These are phyloP conservation scores for Candida sanyaensis DNA, from an alignment of 1,139 yeast species.

Conservation along the genomic window DNA sequence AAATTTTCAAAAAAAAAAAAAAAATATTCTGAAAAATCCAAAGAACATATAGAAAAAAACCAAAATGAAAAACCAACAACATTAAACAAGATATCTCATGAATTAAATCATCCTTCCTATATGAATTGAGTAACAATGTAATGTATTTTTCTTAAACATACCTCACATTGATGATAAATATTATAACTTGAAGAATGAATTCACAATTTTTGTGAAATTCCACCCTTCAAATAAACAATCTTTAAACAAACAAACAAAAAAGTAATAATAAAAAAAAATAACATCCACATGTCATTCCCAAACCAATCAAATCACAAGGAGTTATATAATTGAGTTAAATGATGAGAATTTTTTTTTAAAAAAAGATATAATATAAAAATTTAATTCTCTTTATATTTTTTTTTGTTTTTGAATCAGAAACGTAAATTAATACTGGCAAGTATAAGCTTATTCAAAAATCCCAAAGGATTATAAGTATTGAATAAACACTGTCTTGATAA, in stretches of 20 bases:
- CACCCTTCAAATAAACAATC: too few relatives aligned
- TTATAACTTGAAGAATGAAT: too few relatives aligned
- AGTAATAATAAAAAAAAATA: background rate
- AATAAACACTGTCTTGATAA: slow-evolving; percentile 58
- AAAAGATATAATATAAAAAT: too few relatives aligned
- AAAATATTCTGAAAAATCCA: background rate
- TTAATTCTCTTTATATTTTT: background rate
- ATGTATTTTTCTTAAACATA: too few relatives aligned
- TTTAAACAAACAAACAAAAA: background rate
- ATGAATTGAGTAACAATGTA: too few relatives aligned
- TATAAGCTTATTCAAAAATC: slow-evolving; percentile 51
- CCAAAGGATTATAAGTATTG: slow-evolving; percentile 2
- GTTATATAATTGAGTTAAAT: too few relatives aligned
- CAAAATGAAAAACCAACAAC: slow-evolving; percentile 4
- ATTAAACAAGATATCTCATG: background rate
- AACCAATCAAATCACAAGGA: too few relatives aligned
- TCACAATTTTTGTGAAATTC: too few relatives aligned
- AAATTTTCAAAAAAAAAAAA: background rate
- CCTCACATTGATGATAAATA: too few relatives aligned
- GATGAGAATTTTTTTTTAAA: too few relatives aligned
- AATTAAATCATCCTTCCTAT: too few relatives aligned
- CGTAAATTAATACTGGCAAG: slow-evolving; percentile 78
- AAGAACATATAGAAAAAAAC: slow-evolving; percentile 1
- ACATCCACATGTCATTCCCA: background rate
- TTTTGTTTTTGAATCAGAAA: slow-evolving; percentile 54